phyloP scores from a whole-genome alignment of 495 filamentous ascomycete species.

The Penicillium antarcticum region DNA sequence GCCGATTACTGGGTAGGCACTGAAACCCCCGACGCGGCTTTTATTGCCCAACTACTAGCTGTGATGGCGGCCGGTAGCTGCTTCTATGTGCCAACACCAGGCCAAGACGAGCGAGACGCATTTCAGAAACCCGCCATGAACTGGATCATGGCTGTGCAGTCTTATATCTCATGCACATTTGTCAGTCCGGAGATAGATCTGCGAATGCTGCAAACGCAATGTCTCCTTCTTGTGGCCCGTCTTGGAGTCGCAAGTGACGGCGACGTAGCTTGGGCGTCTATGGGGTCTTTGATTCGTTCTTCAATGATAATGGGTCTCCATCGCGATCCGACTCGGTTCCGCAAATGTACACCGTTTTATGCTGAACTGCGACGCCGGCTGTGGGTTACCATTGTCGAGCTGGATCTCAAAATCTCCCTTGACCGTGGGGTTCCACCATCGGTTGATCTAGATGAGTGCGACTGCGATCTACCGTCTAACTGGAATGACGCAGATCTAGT shows the following conservation, averaged over 20 bases:
- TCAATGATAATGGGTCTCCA: slow-evolving; percentile 60
- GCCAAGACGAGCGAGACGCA: slow-evolving; percentile 19
- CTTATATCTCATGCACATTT: slow-evolving; percentile 51
- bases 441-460: slow-evolving; percentile 42
- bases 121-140: slow-evolving; percentile 33
- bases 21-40: slow-evolving; percentile 24
- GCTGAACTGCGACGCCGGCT: slow-evolving; percentile 56
- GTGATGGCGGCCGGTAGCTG: slow-evolving; percentile 53
- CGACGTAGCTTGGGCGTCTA: slow-evolving; percentile 55
- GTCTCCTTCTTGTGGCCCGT: slow-evolving; percentile 52
- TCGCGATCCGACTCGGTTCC: slow-evolving; percentile 53
- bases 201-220: slow-evolving; percentile 51
- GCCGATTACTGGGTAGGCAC: slow-evolving; percentile 44
- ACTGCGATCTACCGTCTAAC: slow-evolving; percentile 53
- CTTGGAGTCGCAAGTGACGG: slow-evolving; percentile 48
- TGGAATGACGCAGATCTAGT: slow-evolving; percentile 54
- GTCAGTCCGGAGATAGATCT: slow-evolving; percentile 51
- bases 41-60: slow-evolving; percentile 50
- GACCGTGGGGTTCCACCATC: slow-evolving; percentile 53
- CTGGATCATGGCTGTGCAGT: slow-evolving; percentile 57
- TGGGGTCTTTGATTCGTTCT: slow-evolving; percentile 51
- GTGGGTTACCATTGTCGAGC: slow-evolving; percentile 62
- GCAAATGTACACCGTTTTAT: slow-evolving; percentile 38
- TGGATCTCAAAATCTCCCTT: slow-evolving; percentile 54
- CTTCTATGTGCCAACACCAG: slow-evolving; percentile 28